Evolutionary conservation across 345 rosid genomes (phyloP), one percentile per base, ranked within the genome.

Genomic region (Acer negundo): DNA sequence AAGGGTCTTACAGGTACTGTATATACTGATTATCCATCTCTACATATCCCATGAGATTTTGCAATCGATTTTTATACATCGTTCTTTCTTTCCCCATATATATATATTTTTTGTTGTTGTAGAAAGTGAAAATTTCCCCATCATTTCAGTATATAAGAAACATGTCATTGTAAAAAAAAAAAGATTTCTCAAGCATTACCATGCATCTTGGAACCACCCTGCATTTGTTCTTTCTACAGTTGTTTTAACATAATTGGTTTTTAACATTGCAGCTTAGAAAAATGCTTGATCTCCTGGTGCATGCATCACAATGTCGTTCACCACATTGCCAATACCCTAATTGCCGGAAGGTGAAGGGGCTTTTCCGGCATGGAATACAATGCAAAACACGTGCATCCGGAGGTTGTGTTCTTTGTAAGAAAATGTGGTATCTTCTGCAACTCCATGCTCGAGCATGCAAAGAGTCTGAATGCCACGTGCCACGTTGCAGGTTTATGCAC

Each of bases 201-300:
- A 9, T 55, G 17, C 64, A 31, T 35, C 42, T 22, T 47, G 49
- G 17, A 35, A 53, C 20, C 12, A 53, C 20, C 12, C 47, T 16
- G 24, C 51, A 24, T 42, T 16, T 0, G 2, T 17, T 75, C 61
- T 40, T 51, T 56, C 11, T 46, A 2, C 31, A 53, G 49, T 51
- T n/a, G 17, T 38, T 35, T 69, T 80, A 75, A 72, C 65, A 12
- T 42, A 40, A 22, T 61, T 80, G 78, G 35, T 70, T 35, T 64
- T 77, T 44, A 53, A 73, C 69, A 75, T 80, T 89, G 83, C 97
- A 97, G 99, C 97, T 94, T 24, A 87, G 97, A 85, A 94, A 89
- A 88, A 97, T 97, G 99, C 97, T 97, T 70, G 98, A 94, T 87
- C 97, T 97, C 80, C 87, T 97, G 84, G 99, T 97, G 82, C 99